Evolutionary conservation across 768 basidiomycete species (phyloP), one percentile per base, ranked within the genome.

Genomic region (Russula sp.): DNA sequence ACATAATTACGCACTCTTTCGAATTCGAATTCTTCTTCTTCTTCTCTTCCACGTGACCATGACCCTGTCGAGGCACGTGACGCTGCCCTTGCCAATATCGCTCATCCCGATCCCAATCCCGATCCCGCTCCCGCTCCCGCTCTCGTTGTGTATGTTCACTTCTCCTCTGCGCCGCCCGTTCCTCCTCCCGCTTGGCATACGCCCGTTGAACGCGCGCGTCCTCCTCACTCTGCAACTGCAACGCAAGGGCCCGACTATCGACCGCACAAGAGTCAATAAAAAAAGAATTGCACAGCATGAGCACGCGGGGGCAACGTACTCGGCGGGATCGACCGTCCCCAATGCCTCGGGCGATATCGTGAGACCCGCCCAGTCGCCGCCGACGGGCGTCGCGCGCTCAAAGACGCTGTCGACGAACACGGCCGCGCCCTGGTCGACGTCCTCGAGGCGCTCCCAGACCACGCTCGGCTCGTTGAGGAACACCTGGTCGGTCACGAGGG

Each of bases 381-480:
- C 93, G 0, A 81, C 83, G 1, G 91, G 89, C 49, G 77, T 84
- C 8, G 88, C 77, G 11, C 72, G 77, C 40, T 80, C 72, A 62
- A 96, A 88, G 51, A 84, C 75, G 0, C 84, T 81, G 71, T 94
- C 92, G 22, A 89, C 89, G 69, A 94, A 96, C 6, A 82, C 81
- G 35, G 88, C 84, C 66, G 79, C 85, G 2, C 83, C 80, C 1
- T 91, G 91, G 63, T 96, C 93, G 35, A 94, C 81, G 69, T 96
- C 94, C 68, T 90, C 91, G 34, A 97, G 75, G 20, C 87, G 84
- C 74, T 97, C 94, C 94, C 94, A 97, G 3, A 94, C 88, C 31
- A 96, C 83, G 18, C 84, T 84, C 0, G 85, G 78, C 71, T 96
- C 94, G 61, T 83, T 73, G 2, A 86, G 75, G 72, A 97, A 94